phyloP scores from a whole-genome alignment of 169 alveolate genomes.

The Plasmodium ovale region DNA sequence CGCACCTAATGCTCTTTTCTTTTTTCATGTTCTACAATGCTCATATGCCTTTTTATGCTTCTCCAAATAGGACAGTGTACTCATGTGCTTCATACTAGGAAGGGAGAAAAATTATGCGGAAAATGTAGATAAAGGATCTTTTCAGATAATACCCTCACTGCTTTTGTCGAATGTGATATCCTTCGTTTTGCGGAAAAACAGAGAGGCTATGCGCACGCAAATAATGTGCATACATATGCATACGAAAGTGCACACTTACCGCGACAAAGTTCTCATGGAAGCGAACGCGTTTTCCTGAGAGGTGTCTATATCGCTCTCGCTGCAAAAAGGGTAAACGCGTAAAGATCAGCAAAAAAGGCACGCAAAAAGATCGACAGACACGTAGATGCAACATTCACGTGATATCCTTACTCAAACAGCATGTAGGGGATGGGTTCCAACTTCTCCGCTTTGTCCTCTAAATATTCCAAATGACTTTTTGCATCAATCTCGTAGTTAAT shows the following conservation, averaged over 20 bases:
- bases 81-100: constrained; percentile 70
- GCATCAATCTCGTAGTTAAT: constrained; percentile 39
- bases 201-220: background rate
- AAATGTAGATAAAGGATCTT: background rate
- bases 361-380: background rate
- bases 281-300: constrained; percentile 74
- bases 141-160: no score
- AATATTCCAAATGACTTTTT: constrained; percentile 35
- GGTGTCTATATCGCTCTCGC: constrained; percentile 68
- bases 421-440: constrained; percentile 50
- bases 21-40: constrained; percentile 16
- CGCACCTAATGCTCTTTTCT: background rate
- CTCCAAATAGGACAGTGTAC: constrained; percentile 54
- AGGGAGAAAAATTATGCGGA: background rate
- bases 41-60: constrained; percentile 65
- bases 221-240: background rate
- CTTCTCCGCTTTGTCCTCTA: constrained; percentile 6
- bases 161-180: no score
- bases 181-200: background rate
- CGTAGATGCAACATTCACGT: no score
- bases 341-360: background rate
- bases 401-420: constrained; percentile 53
- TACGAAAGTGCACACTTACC: constrained; percentile 36
- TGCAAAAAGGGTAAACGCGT: background rate
- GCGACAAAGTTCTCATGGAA: constrained; percentile 65